Percentiles rank a stretch among this genome's conserved stretches.
Evolutionary conservation across 139 green algal species (phyloP).

Genomic region (Chlamydomonas eustigma): DNA sequence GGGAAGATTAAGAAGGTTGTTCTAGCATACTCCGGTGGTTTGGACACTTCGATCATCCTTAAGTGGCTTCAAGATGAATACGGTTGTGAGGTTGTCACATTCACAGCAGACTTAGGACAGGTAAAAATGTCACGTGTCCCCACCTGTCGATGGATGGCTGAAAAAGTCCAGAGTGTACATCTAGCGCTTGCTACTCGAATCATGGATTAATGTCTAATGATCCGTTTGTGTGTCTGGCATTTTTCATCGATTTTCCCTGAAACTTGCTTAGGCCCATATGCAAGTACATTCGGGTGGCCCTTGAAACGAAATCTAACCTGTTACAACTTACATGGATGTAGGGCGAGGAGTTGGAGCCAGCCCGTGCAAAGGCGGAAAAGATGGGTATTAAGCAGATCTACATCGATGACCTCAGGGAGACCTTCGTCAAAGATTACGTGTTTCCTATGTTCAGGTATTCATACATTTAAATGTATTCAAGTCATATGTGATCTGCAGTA

Average conservation of each 20-base stretch:
- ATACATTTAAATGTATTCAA: too few relatives aligned
- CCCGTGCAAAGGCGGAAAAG: constrained; percentile 81
- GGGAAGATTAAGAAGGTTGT: too few relatives aligned
- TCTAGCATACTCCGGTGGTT: constrained; percentile 89
- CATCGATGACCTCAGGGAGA: constrained; percentile 96
- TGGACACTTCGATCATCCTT: constrained; percentile 98
- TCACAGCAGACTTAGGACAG: constrained; percentile 95
- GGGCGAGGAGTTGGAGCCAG: constrained; percentile 94
- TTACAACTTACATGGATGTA: constrained; percentile 27
- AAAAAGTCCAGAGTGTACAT: too few relatives aligned
- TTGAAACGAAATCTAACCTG: too few relatives aligned
- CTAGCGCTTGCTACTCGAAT: too few relatives aligned
- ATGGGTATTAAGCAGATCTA: constrained; percentile 96
- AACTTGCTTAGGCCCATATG: too few relatives aligned
- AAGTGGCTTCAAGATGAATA: constrained; percentile 98
- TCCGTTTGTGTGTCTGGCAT: too few relatives aligned
- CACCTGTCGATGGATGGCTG: too few relatives aligned
- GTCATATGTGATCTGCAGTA: constrained; percentile 12
- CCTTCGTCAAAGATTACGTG: constrained; percentile 98
- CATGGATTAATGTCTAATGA: too few relatives aligned
- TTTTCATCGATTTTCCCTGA: too few relatives aligned
- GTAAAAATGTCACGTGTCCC: too few relatives aligned
- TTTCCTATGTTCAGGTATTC: constrained; percentile 97
- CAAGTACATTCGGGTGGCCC: too few relatives aligned
- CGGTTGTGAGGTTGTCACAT: constrained; percentile 96